Evolutionary conservation across 169 alveolate species (phyloP).

Genomic region (Perkinsus marinus): DNA sequence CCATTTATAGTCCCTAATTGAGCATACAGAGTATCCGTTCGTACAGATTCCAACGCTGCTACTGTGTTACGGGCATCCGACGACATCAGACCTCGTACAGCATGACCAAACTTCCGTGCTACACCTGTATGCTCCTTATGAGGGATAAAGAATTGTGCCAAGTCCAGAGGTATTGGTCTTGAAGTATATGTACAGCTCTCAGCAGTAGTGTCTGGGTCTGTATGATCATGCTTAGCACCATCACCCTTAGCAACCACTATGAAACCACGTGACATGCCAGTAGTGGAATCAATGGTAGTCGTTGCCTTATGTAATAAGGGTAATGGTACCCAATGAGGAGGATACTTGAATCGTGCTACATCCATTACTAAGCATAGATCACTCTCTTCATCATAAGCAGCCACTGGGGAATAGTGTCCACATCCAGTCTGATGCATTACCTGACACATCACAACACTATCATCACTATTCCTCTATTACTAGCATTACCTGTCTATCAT

Average conservation of each 20-base stretch:
- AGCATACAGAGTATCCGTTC: not conserved
- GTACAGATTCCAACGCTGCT: not conserved
- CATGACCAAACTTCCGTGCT: not conserved
- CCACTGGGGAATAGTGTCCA: constrained; percentile 44
- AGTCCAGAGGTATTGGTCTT: not conserved
- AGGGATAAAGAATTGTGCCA: not conserved
- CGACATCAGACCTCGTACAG: not conserved
- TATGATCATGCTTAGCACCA: not conserved
- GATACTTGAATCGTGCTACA: constrained; percentile 40
- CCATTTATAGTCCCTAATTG: not conserved
- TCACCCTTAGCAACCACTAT: constrained; percentile 6
- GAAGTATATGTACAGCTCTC: not conserved
- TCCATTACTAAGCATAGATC: constrained; percentile 30
- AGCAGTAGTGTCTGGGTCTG: not conserved
- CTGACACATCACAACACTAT: not conserved
- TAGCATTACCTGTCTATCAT: not conserved
- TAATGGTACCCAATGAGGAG: constrained; percentile 33
- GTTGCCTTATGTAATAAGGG: constrained; percentile 6
- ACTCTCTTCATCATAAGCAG: constrained; percentile 16
- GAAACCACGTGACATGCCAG: constrained; percentile 30
- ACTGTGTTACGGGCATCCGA: not conserved
- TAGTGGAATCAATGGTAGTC: constrained; percentile 12
- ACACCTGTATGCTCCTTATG: not conserved
- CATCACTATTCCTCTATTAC: not conserved
- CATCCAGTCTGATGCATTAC: constrained; percentile 29